Evolutionary conservation across 2,329 filamentous ascomycete species (phyloP).

Genomic region (Cercospora zeina): DNA sequence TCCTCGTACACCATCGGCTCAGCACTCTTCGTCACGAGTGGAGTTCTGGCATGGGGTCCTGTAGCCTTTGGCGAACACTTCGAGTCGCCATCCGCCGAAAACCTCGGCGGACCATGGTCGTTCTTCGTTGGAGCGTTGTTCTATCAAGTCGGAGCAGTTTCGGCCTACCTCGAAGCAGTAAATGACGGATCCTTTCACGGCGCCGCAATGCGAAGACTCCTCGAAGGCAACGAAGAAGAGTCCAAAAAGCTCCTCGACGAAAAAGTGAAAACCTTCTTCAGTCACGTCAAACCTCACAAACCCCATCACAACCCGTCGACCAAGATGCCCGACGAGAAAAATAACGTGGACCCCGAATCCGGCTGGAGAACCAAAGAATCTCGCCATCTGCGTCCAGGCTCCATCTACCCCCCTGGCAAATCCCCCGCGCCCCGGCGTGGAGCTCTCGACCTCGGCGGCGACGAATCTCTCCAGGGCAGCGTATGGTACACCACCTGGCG

Average conservation of each 20-base stretch:
- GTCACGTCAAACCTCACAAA: slow-evolving; percentile 20
- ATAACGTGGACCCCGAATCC: slow-evolving; percentile 24
- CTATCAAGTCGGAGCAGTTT: slow-evolving; percentile 36
- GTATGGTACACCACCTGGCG: slow-evolving; percentile 22
- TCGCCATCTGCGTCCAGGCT: slow-evolving; percentile 24
- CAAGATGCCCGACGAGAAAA: slow-evolving; percentile 1
- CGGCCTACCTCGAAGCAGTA: slow-evolving; percentile 38
- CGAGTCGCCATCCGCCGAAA: slow-evolving; percentile 23
- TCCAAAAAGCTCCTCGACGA: slow-evolving; percentile 35
- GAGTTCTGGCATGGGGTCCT: slow-evolving; percentile 32
- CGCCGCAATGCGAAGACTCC: slow-evolving; percentile 32
- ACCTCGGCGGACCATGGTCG: slow-evolving; percentile 29
- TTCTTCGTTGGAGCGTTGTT: slow-evolving; percentile 37
- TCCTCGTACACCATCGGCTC: slow-evolving; percentile 35
- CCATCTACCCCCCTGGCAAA: slow-evolving; percentile 25
- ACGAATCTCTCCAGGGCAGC: slow-evolving; percentile 13
- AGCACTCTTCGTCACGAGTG: slow-evolving; percentile 34
- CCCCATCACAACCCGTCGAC: slow-evolving; percentile 13
- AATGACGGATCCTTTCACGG: slow-evolving; percentile 38
- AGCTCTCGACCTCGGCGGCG: slow-evolving; percentile 24
- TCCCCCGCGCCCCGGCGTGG: slow-evolving; percentile 25
- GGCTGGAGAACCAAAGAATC: slow-evolving; percentile 28
- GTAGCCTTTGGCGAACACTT: slow-evolving; percentile 26
- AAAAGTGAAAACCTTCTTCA: slow-evolving; percentile 29
- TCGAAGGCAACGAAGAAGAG: slow-evolving; percentile 34